Evolutionary conservation across 176 grass and related monocot species (phyloP).

Genomic region (Calamus simplicifolius): DNA sequence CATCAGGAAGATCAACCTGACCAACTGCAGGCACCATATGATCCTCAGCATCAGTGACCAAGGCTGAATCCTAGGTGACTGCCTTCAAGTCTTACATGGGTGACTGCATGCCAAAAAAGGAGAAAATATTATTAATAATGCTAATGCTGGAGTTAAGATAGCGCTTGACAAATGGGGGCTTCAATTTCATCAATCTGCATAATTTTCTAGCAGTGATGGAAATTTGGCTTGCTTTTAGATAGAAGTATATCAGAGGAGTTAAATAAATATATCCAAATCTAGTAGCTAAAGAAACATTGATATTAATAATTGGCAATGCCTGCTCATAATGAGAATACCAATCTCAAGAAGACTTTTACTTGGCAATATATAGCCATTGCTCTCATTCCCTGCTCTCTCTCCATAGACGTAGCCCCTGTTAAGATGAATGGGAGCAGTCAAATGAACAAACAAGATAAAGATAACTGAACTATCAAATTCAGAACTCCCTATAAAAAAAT

Average conservation of each 20-base stretch:
- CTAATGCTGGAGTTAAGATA: constrained; percentile 34
- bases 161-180: constrained; percentile 62
- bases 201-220: constrained; percentile 55
- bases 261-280: constrained; percentile 13
- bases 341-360: constrained; percentile 87
- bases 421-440: not conserved
- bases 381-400: constrained; percentile 93
- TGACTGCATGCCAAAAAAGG: not conserved
- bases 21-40: not conserved
- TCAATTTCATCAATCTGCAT: constrained; percentile 51
- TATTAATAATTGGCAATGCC: constrained; percentile 2
- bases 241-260: not conserved
- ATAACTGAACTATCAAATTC: too few relatives aligned
- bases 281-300: constrained; percentile 5
- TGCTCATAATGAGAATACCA: constrained; percentile 26
- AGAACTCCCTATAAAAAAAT: too few relatives aligned
- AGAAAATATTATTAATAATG: constrained; percentile 18
- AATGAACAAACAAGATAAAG: too few relatives aligned
- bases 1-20: not conserved
- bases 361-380: constrained; percentile 93
- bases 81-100: not conserved
- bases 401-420: constrained; percentile 73
- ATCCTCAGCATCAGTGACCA: not conserved
- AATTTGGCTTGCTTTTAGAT: constrained; percentile 55
- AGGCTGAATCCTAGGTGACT: not conserved